Percentiles rank a stretch among this genome's conserved stretches.
phyloP scores from a whole-genome alignment of 192 early-diverging fungal genomes.

The Dissophora globulifera region DNA sequence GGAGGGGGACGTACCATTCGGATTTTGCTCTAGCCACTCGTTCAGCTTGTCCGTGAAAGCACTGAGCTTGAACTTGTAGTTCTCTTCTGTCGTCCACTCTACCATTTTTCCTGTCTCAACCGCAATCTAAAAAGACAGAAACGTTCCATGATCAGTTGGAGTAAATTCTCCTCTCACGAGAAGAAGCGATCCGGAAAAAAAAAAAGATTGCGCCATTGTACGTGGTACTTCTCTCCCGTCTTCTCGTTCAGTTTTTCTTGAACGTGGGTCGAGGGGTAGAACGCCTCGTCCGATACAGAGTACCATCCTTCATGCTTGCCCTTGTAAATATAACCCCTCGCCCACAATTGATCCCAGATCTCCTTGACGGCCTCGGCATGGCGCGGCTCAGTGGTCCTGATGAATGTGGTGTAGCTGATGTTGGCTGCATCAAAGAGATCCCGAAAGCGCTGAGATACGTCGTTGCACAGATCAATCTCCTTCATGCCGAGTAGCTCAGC shows the following conservation, averaged over 20 bases:
- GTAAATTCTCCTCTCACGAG: no score
- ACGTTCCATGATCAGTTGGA: no score
- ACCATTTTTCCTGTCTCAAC: slow-evolving; percentile 87
- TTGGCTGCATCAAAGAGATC: slow-evolving; percentile 79
- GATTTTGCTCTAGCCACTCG: slow-evolving; percentile 76
- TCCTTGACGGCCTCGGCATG: slow-evolving; percentile 76
- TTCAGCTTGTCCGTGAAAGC: slow-evolving; percentile 68
- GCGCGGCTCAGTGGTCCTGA: slow-evolving; percentile 84
- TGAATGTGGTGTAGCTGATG: slow-evolving; percentile 81
- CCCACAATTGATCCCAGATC: slow-evolving; percentile 79
- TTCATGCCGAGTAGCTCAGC: slow-evolving; percentile 67
- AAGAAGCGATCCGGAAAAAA: no score
- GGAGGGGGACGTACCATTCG: slow-evolving; percentile 52
- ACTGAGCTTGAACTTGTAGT: slow-evolving; percentile 91
- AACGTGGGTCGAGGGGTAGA: slow-evolving; percentile 80
- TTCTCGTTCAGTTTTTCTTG: slow-evolving; percentile 68
- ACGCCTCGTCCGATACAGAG: slow-evolving; percentile 94
- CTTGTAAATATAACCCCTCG: slow-evolving; percentile 88
- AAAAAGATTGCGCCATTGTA: no score
- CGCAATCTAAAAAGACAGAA: slow-evolving; percentile 62
- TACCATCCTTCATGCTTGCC: slow-evolving; percentile 95
- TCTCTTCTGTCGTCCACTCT: slow-evolving; percentile 92
- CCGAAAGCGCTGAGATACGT: slow-evolving; percentile 72
- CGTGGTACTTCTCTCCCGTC: slow-evolving; percentile 60
- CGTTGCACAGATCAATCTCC: slow-evolving; percentile 84